Evolutionary conservation across 495 filamentous ascomycete species (phyloP).

Genomic region (Xylaria scruposa): DNA sequence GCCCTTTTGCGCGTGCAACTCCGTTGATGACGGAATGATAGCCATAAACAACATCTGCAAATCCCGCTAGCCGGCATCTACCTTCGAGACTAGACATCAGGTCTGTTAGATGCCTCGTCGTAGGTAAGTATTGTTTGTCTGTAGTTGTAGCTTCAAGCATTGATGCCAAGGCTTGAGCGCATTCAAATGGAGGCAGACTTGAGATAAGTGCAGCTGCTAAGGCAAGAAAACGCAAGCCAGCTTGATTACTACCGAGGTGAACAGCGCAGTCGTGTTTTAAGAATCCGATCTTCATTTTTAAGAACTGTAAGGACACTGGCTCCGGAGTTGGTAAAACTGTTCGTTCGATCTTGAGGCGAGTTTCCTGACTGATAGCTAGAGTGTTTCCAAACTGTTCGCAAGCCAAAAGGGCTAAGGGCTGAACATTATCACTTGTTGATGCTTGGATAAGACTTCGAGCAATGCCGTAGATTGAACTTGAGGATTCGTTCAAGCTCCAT

Average conservation of each 20-base stretch:
- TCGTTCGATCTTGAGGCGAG: constrained; percentile 22
- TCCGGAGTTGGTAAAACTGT: constrained; percentile 22
- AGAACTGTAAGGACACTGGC: constrained; percentile 23
- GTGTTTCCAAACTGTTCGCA: constrained; percentile 32
- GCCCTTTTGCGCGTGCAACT: background rate
- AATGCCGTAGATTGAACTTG: constrained; percentile 5
- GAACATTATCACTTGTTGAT: constrained; percentile 30
- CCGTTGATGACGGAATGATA: constrained; percentile 4
- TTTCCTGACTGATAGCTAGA: constrained; percentile 30
- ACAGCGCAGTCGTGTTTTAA: constrained; percentile 31
- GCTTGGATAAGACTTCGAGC: constrained; percentile 23
- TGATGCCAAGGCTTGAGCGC: background rate
- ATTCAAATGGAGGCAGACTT: background rate
- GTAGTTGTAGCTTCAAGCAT: constrained; percentile 12
- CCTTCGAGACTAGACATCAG: constrained; percentile 3
- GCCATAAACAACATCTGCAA: constrained; percentile 7
- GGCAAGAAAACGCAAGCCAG: constrained; percentile 33
- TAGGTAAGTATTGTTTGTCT: background rate
- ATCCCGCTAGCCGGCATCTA: background rate
- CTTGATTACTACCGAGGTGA: constrained; percentile 28
- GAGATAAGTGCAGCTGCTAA: constrained; percentile 28
- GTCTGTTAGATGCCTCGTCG: background rate
- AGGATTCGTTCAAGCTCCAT: constrained; percentile 6
- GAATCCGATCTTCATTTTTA: constrained; percentile 27
- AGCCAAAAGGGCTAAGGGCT: constrained; percentile 28